Conservation (phyloP, 2,329 filamentous ascomycete genomes). For the Emmonsiellopsis sp. region DNA sequence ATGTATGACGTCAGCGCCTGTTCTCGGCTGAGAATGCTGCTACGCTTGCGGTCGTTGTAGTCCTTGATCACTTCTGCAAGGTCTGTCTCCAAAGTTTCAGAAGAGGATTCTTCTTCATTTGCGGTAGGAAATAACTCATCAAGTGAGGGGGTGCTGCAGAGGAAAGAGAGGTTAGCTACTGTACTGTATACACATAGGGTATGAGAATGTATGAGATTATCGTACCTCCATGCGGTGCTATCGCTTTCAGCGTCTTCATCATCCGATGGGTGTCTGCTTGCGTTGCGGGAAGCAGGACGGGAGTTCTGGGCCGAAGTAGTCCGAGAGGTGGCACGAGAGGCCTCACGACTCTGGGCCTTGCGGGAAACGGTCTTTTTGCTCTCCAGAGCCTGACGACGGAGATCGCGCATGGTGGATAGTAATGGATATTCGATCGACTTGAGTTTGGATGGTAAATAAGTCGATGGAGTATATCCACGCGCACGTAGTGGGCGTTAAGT, state of each 20-base stretch:
- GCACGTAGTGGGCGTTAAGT: not conserved
- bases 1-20: conserved; percentile 53
- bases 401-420: conserved; percentile 34
- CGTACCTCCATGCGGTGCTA: conserved; percentile 49
- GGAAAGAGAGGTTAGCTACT: conserved; percentile 4
- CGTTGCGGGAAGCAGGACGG: conserved; percentile 44
- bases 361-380: conserved; percentile 57
- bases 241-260: conserved; percentile 50
- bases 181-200: conserved; percentile 2
- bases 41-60: conserved; percentile 69
- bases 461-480: not conserved
- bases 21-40: conserved; percentile 62
- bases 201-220: conserved; percentile 5
- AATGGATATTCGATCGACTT: not conserved
- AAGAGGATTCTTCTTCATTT: conserved; percentile 44
- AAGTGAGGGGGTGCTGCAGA: conserved; percentile 52
- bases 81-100: conserved; percentile 52
- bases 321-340: conserved; percentile 45
- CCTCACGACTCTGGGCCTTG: conserved; percentile 40
- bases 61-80: conserved; percentile 60
- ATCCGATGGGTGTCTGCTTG: conserved; percentile 49
- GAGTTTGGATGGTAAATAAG: not conserved
- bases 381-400: conserved; percentile 52
- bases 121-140: conserved; percentile 50
- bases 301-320: conserved; percentile 45